A percentile compares a stretch with the other conserved stretches of the same genome.
Evolutionary conservation across 83 land plant species (phyloP).

Genomic region (Thuja plicata): DNA sequence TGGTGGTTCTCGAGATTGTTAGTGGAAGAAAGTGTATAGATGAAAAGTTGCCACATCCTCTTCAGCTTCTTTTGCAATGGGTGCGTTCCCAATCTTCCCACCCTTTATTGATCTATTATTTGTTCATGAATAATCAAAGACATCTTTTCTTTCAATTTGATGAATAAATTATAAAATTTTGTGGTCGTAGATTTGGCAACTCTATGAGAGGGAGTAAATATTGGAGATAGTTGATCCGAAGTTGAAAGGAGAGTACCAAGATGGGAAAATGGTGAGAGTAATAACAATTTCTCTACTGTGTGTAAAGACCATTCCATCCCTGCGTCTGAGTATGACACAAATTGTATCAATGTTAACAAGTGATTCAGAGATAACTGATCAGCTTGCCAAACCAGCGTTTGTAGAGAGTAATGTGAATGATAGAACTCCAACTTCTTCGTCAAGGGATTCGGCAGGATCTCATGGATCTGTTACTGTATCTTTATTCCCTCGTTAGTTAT

Average conservation of each 20-base stretch:
- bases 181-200: constrained; percentile 23
- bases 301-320: constrained; percentile 19
- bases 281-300: constrained; percentile 27
- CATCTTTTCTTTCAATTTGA: too few relatives aligned
- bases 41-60: too few relatives aligned
- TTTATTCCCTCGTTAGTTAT: not conserved
- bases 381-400: not conserved
- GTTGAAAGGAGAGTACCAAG: constrained; percentile 9
- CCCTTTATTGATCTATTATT: too few relatives aligned
- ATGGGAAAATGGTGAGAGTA: constrained; percentile 13
- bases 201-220: constrained; percentile 15
- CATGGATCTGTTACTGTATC: not conserved
- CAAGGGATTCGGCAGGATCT: not conserved
- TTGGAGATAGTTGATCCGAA: constrained; percentile 13
- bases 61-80: too few relatives aligned
- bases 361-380: not conserved
- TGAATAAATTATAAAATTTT: not conserved
- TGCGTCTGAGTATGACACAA: constrained; percentile 28
- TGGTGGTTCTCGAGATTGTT: too few relatives aligned
- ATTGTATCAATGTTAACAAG: constrained; percentile 22
- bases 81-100: too few relatives aligned
- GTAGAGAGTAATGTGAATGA: not conserved
- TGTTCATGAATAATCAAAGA: not conserved
- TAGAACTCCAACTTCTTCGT: not conserved
- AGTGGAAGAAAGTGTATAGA: too few relatives aligned